phyloP scores from a whole-genome alignment of 805 yeast genomes.

The Candida berthetii region DNA sequence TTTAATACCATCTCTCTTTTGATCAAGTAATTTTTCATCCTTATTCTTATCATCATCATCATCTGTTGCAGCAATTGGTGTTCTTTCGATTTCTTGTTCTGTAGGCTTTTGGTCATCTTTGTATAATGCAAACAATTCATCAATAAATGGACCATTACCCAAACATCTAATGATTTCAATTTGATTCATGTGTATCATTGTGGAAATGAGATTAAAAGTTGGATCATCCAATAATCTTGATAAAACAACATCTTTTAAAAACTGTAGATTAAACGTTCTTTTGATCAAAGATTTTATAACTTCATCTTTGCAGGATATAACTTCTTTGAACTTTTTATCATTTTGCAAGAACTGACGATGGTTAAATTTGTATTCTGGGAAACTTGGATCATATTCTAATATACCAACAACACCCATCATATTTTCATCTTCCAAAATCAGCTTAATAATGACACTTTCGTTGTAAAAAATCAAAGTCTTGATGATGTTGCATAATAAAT shows the following conservation, averaged over 20 bases:
- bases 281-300: conserved; percentile 51
- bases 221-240: conserved; percentile 81
- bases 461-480: conserved; percentile 69
- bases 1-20: conserved; percentile 64
- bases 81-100: conserved; percentile 2
- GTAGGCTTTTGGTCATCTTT: conserved; percentile 11
- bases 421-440: conserved; percentile 45
- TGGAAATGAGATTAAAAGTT: conserved; percentile 57
- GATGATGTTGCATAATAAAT: conserved; percentile 64
- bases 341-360: conserved; percentile 60
- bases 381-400: conserved; percentile 86
- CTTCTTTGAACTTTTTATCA: conserved; percentile 61
- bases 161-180: conserved; percentile 57
- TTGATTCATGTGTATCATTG: conserved; percentile 65
- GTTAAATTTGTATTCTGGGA: conserved; percentile 73
- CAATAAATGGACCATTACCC: conserved; percentile 45
- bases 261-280: conserved; percentile 72
- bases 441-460: conserved; percentile 55
- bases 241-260: conserved; percentile 79
- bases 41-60: conserved; percentile 5
- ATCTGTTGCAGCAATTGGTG: background rate
- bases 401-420: conserved; percentile 67
- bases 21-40: conserved; percentile 13
- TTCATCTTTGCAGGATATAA: conserved; percentile 53
- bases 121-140: conserved; percentile 55